Evolutionary conservation across 1,284 basidiomycete genomes (phyloP).

Genomic region (Cryptococcus maquisensis): DNA sequence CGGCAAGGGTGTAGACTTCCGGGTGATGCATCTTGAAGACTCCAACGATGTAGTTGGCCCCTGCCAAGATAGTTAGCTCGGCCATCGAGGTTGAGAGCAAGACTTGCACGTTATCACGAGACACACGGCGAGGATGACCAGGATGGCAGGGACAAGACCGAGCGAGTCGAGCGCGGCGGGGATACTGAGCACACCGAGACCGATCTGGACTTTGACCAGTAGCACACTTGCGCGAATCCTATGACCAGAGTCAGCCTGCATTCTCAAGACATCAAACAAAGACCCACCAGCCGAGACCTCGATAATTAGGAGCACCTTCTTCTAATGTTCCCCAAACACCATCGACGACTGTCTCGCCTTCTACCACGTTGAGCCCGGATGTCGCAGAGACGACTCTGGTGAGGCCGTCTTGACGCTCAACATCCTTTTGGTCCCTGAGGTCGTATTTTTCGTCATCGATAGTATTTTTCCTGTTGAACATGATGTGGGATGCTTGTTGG

Average conservation of each 20-base stretch:
- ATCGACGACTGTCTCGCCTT: conserved; percentile 15
- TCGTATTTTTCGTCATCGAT: no score
- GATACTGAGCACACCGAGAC: conserved; percentile 37
- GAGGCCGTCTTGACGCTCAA: not conserved
- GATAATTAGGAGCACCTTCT: conserved; percentile 40
- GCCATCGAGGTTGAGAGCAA: not conserved
- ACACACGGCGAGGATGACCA: conserved; percentile 38
- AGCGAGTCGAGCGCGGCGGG: conserved; percentile 31
- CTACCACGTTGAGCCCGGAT: not conserved
- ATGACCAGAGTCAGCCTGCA: not conserved
- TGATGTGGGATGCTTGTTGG: no score
- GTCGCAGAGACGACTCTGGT: not conserved
- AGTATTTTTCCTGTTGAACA: no score
- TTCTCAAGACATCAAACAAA: not conserved
- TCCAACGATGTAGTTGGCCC: conserved; percentile 36
- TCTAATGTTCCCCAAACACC: conserved; percentile 41
- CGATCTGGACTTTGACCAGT: conserved; percentile 41
- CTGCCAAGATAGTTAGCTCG: conserved; percentile 12
- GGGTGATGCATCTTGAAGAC: conserved; percentile 38
- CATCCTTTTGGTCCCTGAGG: no score
- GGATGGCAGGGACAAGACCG: conserved; percentile 38
- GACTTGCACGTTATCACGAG: conserved; percentile 37
- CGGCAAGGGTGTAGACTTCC: conserved; percentile 28
- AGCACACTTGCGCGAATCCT: conserved; percentile 36
- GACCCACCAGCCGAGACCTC: conserved; percentile 35